Evolutionary conservation across 1,284 basidiomycete genomes (phyloP).

Genomic region (Nidula niveotomentosa): DNA sequence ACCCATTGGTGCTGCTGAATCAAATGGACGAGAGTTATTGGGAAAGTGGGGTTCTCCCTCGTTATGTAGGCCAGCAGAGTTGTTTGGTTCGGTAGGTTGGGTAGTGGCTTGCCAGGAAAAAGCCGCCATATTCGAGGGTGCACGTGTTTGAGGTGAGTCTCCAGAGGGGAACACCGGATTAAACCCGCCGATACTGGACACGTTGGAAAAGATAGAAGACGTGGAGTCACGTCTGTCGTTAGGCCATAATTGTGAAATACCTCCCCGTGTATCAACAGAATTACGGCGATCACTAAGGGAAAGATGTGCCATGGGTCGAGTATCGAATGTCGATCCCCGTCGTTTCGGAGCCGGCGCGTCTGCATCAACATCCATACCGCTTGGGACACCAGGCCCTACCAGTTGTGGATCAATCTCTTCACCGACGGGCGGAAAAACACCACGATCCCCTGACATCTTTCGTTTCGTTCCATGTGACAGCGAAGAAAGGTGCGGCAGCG

Average conservation of each 20-base stretch:
- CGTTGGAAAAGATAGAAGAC: conserved; percentile 65
- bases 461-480: conserved; percentile 68
- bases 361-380: conserved; percentile 49
- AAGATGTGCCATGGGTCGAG: conserved; percentile 67
- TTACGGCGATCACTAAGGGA: conserved; percentile 74
- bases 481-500: conserved; percentile 32
- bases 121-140: conserved; percentile 60
- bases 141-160: conserved; percentile 64
- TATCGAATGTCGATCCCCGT: conserved; percentile 76
- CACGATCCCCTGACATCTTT: conserved; percentile 75
- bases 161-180: conserved; percentile 57
- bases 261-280: conserved; percentile 62
- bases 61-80: conserved; percentile 34
- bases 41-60: conserved; percentile 1
- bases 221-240: conserved; percentile 73
- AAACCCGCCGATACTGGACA: conserved; percentile 53
- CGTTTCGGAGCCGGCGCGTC: conserved; percentile 77
- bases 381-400: conserved; percentile 65
- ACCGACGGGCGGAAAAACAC: conserved; percentile 42
- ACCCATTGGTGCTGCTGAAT: conserved; percentile 27
- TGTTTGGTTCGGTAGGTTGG: conserved; percentile 42
- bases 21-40: conserved; percentile 39
- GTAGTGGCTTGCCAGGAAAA: conserved; percentile 70
- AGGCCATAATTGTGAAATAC: conserved; percentile 50
- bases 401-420: conserved; percentile 68